Base-by-base conservation (phyloP, 441 rosid species). In the Codiaeum variegatum region DNA sequence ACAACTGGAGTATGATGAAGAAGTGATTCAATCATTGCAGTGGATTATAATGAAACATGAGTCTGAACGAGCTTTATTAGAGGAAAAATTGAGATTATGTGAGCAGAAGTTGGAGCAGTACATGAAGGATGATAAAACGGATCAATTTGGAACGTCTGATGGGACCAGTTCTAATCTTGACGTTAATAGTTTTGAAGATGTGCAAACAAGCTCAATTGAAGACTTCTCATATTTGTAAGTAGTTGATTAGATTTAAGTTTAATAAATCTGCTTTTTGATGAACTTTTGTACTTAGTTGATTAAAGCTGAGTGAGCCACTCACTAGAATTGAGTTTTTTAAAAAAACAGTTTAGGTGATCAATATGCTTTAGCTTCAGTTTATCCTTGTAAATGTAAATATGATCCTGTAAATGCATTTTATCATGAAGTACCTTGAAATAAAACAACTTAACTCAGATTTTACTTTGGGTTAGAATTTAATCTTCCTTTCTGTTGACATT, bases 1-100 rank as follows among this genome's bases (percentile, higher is more conserved):
- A 77, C 86, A 84, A 75, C 84, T 82, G 63, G 81, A 80, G 12
- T 83, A 82, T 54, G 88, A 88, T 59, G 77, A 76, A 70, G 71
- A 88, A 79, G 80, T 89, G 67, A 91, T 94, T 59, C 86, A 83
- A 60, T 85, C 87, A 6, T 69, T 89, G 75, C 80, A 88, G 72
- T 87, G 85, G 85, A 78, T 80, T 75, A 71, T 84, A 23, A 77
- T 75, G 81, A 85, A 84, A 77, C 82, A 75, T 23, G 91, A 89
- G 69, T 63, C 76, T 2, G 86, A 78, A 54, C 74, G 47, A 66
- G 60, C 76, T 36, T 32, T 32, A n/a, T 46, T 85, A 73, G 88
- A 77, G 71, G 82, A 73, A 34, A 77, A 73, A 36, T 69, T 86
- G 80, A 71, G 21, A 29, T 16, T 54, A 24, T 79, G 65, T 46